Evolutionary conservation across 2,329 filamentous ascomycete genomes (phyloP).

Genomic region (Berkeleyomyces rouxiae): DNA sequence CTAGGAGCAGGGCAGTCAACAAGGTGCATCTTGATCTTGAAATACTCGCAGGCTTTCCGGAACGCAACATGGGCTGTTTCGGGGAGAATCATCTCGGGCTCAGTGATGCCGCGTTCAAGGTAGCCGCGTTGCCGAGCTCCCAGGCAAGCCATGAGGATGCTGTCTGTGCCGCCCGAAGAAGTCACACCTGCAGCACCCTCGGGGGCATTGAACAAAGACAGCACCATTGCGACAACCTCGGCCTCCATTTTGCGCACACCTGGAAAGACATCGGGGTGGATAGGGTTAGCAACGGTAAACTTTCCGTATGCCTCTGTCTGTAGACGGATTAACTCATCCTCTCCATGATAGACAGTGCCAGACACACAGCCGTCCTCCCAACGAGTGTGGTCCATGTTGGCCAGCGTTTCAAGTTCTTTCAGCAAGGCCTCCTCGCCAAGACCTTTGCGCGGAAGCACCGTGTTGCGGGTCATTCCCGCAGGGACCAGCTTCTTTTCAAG

Average conservation of each 20-base stretch:
- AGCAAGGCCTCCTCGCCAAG: slow-evolving; percentile 65
- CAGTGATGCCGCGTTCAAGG: slow-evolving; percentile 67
- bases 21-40: slow-evolving; percentile 85
- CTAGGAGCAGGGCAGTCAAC: slow-evolving; percentile 71
- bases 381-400: slow-evolving; percentile 77
- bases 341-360: slow-evolving; percentile 91
- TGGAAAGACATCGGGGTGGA: slow-evolving; percentile 96
- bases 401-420: slow-evolving; percentile 62
- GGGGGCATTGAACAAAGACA: slow-evolving; percentile 78
- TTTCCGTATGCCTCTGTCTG: slow-evolving; percentile 87
- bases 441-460: slow-evolving; percentile 66
- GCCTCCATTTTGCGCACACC: slow-evolving; percentile 99
- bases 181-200: slow-evolving; percentile 72
- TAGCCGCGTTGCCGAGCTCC: slow-evolving; percentile 81
- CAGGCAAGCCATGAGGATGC: slow-evolving; percentile 88
- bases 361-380: slow-evolving; percentile 96
- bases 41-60: slow-evolving; percentile 87
- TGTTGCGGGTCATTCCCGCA: slow-evolving; percentile 52
- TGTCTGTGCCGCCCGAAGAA: slow-evolving; percentile 87
- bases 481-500: slow-evolving; percentile 73
- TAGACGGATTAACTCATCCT: slow-evolving; percentile 60
- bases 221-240: slow-evolving; percentile 89
- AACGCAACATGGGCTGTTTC: slow-evolving; percentile 93
- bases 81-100: slow-evolving; percentile 95
- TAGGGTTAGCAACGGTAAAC: slow-evolving; percentile 90